Evolutionary conservation across 1,284 basidiomycete genomes (phyloP).

Genomic region (Cutaneotrichosporon curvatum): DNA sequence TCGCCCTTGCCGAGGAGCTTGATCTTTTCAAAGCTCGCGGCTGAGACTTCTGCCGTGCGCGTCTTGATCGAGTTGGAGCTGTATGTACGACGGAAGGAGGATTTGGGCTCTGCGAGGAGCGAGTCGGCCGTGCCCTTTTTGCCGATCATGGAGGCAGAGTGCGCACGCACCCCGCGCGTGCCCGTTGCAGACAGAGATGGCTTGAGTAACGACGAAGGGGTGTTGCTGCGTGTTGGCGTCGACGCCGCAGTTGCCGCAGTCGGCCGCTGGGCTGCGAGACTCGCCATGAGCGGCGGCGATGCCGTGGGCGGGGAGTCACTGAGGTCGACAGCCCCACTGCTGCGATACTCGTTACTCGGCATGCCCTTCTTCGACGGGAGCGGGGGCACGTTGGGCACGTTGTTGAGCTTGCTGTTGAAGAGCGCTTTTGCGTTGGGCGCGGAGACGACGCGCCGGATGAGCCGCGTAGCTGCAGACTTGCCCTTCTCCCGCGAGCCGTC

Average conservation of each 20-base stretch:
- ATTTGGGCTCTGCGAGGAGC: slow-evolving; percentile 42
- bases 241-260: slow-evolving; percentile 35
- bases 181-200: slow-evolving; percentile 39
- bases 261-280: too few relatives aligned
- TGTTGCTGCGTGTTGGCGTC: slow-evolving; percentile 41
- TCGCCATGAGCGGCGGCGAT: background rate
- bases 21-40: slow-evolving; percentile 85
- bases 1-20: slow-evolving; percentile 93
- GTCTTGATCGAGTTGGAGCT: slow-evolving; percentile 97
- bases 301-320: slow-evolving; percentile 20
- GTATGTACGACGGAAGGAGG: slow-evolving; percentile 85
- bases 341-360: background rate
- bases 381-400: slow-evolving; percentile 31
- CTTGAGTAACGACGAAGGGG: slow-evolving; percentile 43
- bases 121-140: background rate
- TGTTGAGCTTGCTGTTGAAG: slow-evolving; percentile 49
- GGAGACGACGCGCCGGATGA: slow-evolving; percentile 88
- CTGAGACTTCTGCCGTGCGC: slow-evolving; percentile 78
- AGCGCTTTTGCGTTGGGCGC: slow-evolving; percentile 93
- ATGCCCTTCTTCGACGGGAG: slow-evolving; percentile 19
- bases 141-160: slow-evolving; percentile 19
- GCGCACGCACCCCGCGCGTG: slow-evolving; percentile 23
- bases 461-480: slow-evolving; percentile 56
- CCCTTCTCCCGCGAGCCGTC: slow-evolving; percentile 11
- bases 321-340: slow-evolving; percentile 9